Base-by-base conservation (phyloP, 805 yeast genomes). In the Lipomyces japonicus region DNA sequence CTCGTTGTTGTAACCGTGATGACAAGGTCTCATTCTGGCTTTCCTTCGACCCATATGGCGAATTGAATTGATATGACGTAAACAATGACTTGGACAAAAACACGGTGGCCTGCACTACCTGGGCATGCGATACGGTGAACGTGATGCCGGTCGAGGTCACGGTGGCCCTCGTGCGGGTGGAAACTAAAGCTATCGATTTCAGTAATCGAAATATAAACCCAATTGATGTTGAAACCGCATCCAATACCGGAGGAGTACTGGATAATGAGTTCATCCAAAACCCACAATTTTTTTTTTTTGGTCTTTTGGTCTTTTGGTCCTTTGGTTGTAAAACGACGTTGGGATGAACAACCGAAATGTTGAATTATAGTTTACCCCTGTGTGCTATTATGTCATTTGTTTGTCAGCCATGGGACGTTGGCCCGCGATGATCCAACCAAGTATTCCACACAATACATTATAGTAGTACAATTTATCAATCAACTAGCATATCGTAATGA, bases 221-320 rank as follows among this genome's bases (percentile, higher is more conserved):
- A 14, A 54, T 51, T 23, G 53, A 54, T 3, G 53, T 52, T 10
- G 53, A 44, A 5, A 54, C 57, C 9, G 51, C 58, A 37, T 54
- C 58, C 7, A 53, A 35, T 19, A 34, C 46, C 6, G 55, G 55
- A 5, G 16, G 42, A 1, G 31, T n/a, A n/a, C n/a, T n/a, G n/a
- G n/a, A n/a, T n/a, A n/a, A n/a, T n/a, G n/a, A n/a, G n/a, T n/a
- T n/a, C n/a, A n/a, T n/a, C n/a, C n/a, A n/a, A n/a, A n/a, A n/a
- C n/a, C n/a, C n/a, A n/a, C n/a, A n/a, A n/a, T n/a, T n/a, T n/a
- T n/a, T n/a, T n/a, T n/a, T n/a, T n/a, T n/a, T n/a, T n/a, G n/a
- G n/a, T n/a, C n/a, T n/a, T n/a, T n/a, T n/a, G n/a, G n/a, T n/a
- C n/a, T n/a, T n/a, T n/a, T n/a, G n/a, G n/a, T n/a, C n/a, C n/a